Conservation (phyloP, 164 flowering plant genomes). For the Euptelea pleiosperma region DNA sequence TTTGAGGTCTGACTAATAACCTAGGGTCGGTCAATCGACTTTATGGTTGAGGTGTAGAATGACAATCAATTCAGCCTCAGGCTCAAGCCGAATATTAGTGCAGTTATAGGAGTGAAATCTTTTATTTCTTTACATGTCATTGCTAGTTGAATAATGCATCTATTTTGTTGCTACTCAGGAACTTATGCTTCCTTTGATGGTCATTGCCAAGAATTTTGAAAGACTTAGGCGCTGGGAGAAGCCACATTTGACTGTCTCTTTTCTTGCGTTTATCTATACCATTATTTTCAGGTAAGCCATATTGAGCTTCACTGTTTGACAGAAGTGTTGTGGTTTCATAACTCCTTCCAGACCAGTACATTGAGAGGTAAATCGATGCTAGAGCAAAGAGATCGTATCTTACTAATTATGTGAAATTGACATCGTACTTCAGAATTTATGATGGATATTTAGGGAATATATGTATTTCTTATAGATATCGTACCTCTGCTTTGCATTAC, state of each 20-base stretch:
- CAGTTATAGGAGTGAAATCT: not conserved
- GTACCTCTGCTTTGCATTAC: too few relatives aligned
- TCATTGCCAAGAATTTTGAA: conserved; percentile 49
- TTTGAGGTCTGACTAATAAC: not conserved
- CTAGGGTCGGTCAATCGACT: too few relatives aligned
- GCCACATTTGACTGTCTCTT: conserved; percentile 71
- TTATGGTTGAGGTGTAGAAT: too few relatives aligned
- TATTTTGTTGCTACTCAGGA: conserved; percentile 45
- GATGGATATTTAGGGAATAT: too few relatives aligned
- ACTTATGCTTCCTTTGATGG: conserved; percentile 68
- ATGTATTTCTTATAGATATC: too few relatives aligned
- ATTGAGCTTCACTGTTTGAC: not conserved
- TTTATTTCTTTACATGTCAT: not conserved
- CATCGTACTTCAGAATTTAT: not conserved
- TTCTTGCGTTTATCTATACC: conserved; percentile 68
- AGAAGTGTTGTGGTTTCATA: not conserved
- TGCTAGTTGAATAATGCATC: not conserved
- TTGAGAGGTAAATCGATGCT: not conserved
- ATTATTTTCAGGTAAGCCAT: conserved; percentile 73
- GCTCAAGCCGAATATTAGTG: not conserved
- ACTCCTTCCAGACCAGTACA: not conserved
- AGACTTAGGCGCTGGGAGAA: conserved; percentile 88
- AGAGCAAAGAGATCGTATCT: too few relatives aligned
- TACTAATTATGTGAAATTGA: not conserved
- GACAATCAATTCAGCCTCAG: too few relatives aligned